Percentiles rank a stretch among this genome's conserved stretches.
Evolutionary conservation across 1,284 basidiomycete genomes (phyloP).

Genomic region (Neonothopanus nambi): DNA sequence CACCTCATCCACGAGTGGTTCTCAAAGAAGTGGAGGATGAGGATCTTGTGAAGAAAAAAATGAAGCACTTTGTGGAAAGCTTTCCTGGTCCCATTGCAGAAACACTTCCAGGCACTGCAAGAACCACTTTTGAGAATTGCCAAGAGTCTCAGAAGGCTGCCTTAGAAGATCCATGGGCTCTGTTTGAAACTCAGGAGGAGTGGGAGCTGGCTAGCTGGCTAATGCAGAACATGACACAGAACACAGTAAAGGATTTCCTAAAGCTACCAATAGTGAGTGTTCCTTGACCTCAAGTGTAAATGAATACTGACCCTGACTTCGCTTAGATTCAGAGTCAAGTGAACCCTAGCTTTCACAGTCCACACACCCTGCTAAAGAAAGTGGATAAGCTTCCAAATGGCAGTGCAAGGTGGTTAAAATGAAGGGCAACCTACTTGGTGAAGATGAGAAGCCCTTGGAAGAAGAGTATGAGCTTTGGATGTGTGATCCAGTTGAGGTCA

Average conservation of each 20-base stretch:
- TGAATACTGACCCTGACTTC: neutral
- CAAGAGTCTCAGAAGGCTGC: conserved; percentile 7
- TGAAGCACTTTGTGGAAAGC: no score
- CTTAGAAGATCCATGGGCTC: conserved; percentile 1
- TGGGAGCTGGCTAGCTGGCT: conserved; percentile 19
- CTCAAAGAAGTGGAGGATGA: no score
- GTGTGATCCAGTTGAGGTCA: conserved; percentile 29
- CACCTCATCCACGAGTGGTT: no score
- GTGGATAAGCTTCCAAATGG: neutral
- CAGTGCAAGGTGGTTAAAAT: conserved; percentile 14
- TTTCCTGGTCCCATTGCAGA: no score
- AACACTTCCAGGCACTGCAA: no score
- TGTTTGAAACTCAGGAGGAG: conserved; percentile 9
- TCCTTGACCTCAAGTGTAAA: neutral
- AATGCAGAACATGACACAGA: conserved; percentile 14
- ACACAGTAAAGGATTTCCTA: conserved; percentile 14
- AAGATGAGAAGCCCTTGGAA: conserved; percentile 13
- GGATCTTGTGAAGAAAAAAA: no score
- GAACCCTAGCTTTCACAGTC: neutral
- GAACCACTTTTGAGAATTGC: no score
- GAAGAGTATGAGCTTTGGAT: conserved; percentile 30
- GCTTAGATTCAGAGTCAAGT: neutral
- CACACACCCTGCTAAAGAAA: neutral
- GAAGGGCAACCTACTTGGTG: conserved; percentile 19
- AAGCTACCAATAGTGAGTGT: conserved; percentile 10